Evolutionary conservation across 2,329 filamentous ascomycete species (phyloP), one percentile per base, ranked within the genome.

Genomic region (Alternaria rosae): DNA sequence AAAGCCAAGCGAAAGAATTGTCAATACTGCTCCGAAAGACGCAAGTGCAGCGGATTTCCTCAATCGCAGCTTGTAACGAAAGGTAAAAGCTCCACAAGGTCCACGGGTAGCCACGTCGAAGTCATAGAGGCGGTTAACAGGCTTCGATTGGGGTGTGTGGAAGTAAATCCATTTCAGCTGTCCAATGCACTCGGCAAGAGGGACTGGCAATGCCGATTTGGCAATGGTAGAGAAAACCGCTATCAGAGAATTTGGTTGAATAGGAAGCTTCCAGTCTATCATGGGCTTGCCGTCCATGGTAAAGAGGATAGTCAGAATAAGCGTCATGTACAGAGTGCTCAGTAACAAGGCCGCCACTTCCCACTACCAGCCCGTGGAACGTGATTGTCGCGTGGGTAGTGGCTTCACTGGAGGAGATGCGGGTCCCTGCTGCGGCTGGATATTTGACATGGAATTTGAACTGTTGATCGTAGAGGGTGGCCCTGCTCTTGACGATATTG

Each of bases 361-460:
- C 35, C 35, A 38, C 35, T n/a, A 38, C 35, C 35, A 38, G 35
- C 35, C 35, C n/a, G 17, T 38, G 1, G n/a, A 10, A 38, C 3
- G 35, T 2, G 35, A 3, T 17, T 1, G 15, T 3, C 4, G 8
- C 5, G 3, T 6, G 12, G 32, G 7, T 4, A 17, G 3, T 6
- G 35, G 35, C 35, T 38, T 38, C 0, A 3, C 0, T 3, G 15
- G 35, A 6, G 35, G 35, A 3, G 35, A 38, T 1, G 25, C 4
- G 1, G n/a, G 6, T 1, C 6, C 11, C 4, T 20, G 6, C 25
- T 9, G 17, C 2, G n/a, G 6, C 3, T 12, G 25, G 2, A 15
- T 3, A 3, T 10, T 20, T 9, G 45, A 17, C n/a, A 48, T 30
- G 9, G 8, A 6, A 4, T 9, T 6, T 0, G 45, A 3, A 4